Conservation (phyloP, 1,284 basidiomycete species). For the Chondrostereum purpureum region DNA sequence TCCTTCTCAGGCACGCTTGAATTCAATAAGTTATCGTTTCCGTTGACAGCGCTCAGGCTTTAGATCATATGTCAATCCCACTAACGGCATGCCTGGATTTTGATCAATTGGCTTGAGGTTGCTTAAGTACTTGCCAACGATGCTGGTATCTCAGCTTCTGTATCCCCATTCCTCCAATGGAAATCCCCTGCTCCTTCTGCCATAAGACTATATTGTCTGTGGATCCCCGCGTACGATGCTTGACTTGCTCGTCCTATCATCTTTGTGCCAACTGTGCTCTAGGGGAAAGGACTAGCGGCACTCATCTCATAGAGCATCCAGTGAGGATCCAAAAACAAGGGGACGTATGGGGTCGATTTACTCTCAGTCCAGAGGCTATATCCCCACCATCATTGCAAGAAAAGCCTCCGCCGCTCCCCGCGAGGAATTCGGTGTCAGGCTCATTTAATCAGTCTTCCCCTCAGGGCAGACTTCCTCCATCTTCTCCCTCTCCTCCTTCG, state of each 20-base stretch:
- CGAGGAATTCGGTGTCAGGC: neutral
- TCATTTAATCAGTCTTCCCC: neutral
- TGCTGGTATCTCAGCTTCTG: no score
- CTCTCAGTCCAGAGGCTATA: neutral
- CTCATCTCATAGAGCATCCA: conserved; percentile 5
- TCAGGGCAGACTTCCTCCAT: no score
- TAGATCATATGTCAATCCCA: no score
- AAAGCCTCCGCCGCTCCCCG: neutral
- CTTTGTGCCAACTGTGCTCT: conserved; percentile 10
- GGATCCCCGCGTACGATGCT: conserved; percentile 9
- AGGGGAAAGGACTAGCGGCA: conserved; percentile 1
- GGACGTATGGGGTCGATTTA: conserved; percentile 5
- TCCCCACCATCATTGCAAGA: neutral
- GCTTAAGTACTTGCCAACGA: no score
- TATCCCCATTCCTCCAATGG: no score
- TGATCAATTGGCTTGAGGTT: no score
- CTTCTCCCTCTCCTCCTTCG: neutral
- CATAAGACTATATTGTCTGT: neutral
- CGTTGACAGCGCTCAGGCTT: no score
- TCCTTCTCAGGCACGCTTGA: no score
- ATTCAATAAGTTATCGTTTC: no score
- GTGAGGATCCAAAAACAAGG: conserved; percentile 6
- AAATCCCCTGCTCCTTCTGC: conserved; percentile 2
- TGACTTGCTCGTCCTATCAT: conserved; percentile 9
- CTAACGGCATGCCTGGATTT: no score